Conservation (phyloP, 768 basidiomycete genomes). For the Suillus hirtellus region DNA sequence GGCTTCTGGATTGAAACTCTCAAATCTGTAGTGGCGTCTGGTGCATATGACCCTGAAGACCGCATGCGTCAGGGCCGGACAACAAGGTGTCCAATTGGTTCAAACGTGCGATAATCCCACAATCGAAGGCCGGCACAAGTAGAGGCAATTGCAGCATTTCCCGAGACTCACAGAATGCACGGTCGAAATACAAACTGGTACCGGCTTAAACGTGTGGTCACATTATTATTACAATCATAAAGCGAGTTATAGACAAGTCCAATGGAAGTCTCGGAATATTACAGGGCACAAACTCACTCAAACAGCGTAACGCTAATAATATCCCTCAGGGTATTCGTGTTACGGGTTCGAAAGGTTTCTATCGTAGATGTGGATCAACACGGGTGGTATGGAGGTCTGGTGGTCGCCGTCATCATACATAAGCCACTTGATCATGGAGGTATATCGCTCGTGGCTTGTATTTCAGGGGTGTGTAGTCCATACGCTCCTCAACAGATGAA, state of each 20-base stretch:
- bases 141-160: neutral
- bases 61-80: neutral
- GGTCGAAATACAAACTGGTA: neutral
- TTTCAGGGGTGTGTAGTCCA: slow-evolving; percentile 43
- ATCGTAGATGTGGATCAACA: neutral
- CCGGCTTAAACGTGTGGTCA: no score
- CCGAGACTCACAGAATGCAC: neutral
- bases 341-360: neutral
- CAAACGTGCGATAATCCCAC: neutral
- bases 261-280: neutral
- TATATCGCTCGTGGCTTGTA: slow-evolving; percentile 64
- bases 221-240: neutral
- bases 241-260: neutral
- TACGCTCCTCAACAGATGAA: slow-evolving; percentile 59
- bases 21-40: neutral
- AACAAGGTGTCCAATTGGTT: neutral
- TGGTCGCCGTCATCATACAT: slow-evolving; percentile 33
- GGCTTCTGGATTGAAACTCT: neutral
- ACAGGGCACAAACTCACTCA: neutral
- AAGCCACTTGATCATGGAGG: slow-evolving; percentile 46
- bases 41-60: neutral
- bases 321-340: neutral
- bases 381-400: neutral
- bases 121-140: neutral
- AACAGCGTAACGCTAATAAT: neutral